Conservation (phyloP, 2,329 filamentous ascomycete genomes). For the Trichophyton rubrum region DNA sequence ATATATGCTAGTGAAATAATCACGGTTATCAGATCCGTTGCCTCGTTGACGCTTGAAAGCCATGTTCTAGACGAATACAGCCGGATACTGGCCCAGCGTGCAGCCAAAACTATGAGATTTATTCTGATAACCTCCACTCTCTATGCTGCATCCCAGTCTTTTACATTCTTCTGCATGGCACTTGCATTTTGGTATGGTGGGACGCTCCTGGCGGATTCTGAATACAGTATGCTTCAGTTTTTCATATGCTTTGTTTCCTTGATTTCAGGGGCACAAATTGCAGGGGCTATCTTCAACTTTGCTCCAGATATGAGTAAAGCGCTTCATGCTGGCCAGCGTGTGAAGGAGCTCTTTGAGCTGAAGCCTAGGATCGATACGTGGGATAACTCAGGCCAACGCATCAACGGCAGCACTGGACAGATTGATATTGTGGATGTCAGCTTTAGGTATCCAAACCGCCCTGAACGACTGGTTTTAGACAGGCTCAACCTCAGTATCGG, state of each 20-base stretch:
- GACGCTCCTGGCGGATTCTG: slow-evolving; percentile 54
- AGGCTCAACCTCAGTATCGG: slow-evolving; percentile 51
- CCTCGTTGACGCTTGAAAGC: slow-evolving; percentile 71
- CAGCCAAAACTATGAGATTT: slow-evolving; percentile 62
- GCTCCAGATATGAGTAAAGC: slow-evolving; percentile 89
- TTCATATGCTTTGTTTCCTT: slow-evolving; percentile 80
- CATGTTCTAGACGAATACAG: slow-evolving; percentile 67
- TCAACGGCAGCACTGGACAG: slow-evolving; percentile 57
- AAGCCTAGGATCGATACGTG: slow-evolving; percentile 54
- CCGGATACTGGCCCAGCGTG: slow-evolving; percentile 41
- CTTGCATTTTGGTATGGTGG: slow-evolving; percentile 91
- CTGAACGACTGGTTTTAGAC: slow-evolving; percentile 80
- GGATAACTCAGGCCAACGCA: slow-evolving; percentile 54
- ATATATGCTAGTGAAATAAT: slow-evolving; percentile 86
- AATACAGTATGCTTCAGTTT: slow-evolving; percentile 74
- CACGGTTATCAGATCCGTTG: slow-evolving; percentile 83
- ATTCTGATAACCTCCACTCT: slow-evolving; percentile 60
- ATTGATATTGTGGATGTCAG: slow-evolving; percentile 87
- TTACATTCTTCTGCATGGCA: slow-evolving; percentile 71
- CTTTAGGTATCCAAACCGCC: slow-evolving; percentile 83
- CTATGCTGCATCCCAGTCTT: slow-evolving; percentile 71
- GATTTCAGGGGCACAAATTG: slow-evolving; percentile 83
- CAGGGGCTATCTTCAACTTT: slow-evolving; percentile 78
- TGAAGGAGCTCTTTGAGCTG: slow-evolving; percentile 73
- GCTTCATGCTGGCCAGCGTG: slow-evolving; percentile 63